phyloP scores from a whole-genome alignment of 306 rosid species.

The Fragaria vesca region DNA sequence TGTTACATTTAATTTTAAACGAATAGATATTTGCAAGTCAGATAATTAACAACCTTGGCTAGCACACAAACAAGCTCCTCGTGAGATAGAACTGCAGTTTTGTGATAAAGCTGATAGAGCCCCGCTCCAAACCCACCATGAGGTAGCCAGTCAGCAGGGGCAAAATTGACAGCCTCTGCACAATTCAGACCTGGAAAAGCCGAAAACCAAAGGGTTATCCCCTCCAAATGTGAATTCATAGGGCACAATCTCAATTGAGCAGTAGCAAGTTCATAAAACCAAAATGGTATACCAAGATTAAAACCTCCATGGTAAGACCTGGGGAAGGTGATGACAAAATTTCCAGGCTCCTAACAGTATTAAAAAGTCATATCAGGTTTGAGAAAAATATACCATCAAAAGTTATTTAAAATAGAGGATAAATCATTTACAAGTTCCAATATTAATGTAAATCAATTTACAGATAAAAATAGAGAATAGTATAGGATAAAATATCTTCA shows the following conservation, averaged over 20 bases:
- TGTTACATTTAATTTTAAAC: neutral
- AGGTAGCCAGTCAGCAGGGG: slow-evolving; percentile 99
- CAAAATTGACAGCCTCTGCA: slow-evolving; percentile 99
- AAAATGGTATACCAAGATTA: slow-evolving; percentile 73
- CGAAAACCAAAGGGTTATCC: slow-evolving; percentile 20
- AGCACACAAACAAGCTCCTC: slow-evolving; percentile 93
- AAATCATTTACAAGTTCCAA: neutral
- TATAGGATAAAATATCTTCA: neutral
- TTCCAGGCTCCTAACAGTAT: slow-evolving; percentile 84
- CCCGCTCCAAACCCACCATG: slow-evolving; percentile 93
- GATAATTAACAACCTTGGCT: slow-evolving; percentile 64
- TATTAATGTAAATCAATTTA: neutral
- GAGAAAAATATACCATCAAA: neutral
- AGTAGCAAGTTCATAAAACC: slow-evolving; percentile 17
- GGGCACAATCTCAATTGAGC: slow-evolving; percentile 22
- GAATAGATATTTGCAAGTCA: neutral
- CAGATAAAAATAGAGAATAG: neutral
- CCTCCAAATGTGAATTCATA: slow-evolving; percentile 12
- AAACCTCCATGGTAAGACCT: slow-evolving; percentile 97
- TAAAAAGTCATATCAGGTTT: slow-evolving; percentile 24
- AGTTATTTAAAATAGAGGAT: neutral
- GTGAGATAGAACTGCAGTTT: slow-evolving; percentile 88
- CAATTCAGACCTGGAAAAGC: slow-evolving; percentile 81
- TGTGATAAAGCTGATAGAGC: slow-evolving; percentile 78
- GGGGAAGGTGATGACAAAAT: slow-evolving; percentile 96